phyloP scores from a whole-genome alignment of 176 grass and related monocot genomes.

The Cymbopogon citratus region DNA sequence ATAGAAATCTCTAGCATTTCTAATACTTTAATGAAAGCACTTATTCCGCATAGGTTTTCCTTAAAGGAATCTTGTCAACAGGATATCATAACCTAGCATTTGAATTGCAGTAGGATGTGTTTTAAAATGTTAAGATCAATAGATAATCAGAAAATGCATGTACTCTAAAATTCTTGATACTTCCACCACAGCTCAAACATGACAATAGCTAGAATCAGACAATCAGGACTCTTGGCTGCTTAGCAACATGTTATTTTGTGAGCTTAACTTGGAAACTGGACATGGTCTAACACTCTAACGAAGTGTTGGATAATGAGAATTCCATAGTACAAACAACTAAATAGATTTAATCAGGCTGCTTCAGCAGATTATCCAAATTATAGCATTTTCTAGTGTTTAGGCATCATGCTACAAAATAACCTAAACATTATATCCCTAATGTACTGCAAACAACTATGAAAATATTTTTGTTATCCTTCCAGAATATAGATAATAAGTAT shows the following conservation, averaged over 20 bases:
- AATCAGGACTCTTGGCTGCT: neutral
- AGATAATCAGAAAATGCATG: neutral
- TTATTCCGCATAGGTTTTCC: neutral
- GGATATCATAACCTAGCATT: too few species aligned
- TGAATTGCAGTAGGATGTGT: neutral
- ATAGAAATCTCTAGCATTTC: neutral
- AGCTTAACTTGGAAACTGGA: neutral
- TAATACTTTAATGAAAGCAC: neutral
- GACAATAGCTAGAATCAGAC: neutral
- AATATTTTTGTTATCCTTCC: neutral
- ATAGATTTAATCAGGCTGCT: neutral
- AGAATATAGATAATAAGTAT: neutral
- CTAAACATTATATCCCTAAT: neutral
- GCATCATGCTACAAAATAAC: neutral
- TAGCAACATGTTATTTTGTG: neutral
- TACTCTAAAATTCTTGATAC: neutral
- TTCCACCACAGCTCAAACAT: constrained; percentile 7
- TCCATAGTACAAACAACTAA: neutral
- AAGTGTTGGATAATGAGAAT: constrained; percentile 8
- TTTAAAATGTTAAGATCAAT: neutral
- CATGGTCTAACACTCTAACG: neutral
- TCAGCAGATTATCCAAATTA: neutral
- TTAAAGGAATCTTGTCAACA: neutral
- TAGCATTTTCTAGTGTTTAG: neutral
- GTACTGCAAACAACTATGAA: neutral